Conservation (phyloP, 169 alveolate species). For the Plasmodium gaboni region DNA sequence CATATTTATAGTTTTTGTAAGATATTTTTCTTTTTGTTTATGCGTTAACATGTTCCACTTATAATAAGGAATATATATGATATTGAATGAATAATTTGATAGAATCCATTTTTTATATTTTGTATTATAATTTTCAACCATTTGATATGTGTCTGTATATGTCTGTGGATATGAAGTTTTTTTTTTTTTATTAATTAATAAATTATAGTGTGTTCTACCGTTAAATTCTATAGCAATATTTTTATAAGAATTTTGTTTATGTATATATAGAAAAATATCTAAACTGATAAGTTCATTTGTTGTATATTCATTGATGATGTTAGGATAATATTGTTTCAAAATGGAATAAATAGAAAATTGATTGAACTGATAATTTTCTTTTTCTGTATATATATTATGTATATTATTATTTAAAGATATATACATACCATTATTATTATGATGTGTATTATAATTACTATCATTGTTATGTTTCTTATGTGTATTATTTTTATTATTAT, state of each 20-base stretch:
- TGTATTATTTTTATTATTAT: neutral
- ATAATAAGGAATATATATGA: constrained; percentile 48
- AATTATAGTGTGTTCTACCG: constrained; percentile 66
- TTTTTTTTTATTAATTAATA: constrained; percentile 13
- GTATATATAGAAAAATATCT: constrained; percentile 24
- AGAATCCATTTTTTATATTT: constrained; percentile 49
- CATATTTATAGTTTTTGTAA: neutral
- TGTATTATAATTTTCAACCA: constrained; percentile 55
- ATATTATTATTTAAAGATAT: no score
- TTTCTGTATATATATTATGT: neutral
- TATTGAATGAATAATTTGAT: constrained; percentile 12
- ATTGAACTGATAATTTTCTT: constrained; percentile 14
- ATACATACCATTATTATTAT: no score
- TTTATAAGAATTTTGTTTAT: constrained; percentile 17
- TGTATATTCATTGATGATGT: constrained; percentile 33
- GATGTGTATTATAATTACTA: no score
- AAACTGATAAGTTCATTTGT: constrained; percentile 19
- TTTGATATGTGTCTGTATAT: neutral
- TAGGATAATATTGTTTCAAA: constrained; percentile 22
- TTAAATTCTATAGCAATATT: constrained; percentile 53
- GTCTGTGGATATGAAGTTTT: neutral
- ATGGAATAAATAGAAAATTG: constrained; percentile 27
- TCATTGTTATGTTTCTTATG: no score
- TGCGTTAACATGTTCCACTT: constrained; percentile 34
- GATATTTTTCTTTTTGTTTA: constrained; percentile 25